phyloP scores from a whole-genome alignment of 2,329 filamentous ascomycete genomes.

The Penicillium sp. region DNA sequence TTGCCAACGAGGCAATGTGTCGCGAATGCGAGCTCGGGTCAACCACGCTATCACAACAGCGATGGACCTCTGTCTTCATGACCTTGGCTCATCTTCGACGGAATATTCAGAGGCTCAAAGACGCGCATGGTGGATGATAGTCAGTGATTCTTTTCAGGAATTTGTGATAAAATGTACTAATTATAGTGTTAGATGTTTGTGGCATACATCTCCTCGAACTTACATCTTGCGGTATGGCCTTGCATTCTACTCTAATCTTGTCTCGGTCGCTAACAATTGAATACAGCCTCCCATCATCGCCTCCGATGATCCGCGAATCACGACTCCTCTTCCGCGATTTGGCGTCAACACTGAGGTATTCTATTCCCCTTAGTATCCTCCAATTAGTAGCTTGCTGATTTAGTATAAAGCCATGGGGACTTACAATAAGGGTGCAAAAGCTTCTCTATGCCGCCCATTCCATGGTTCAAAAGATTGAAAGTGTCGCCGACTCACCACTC shows the following conservation, averaged over 20 bases:
- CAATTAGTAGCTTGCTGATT: not conserved
- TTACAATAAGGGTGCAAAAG: slow-evolving; percentile 21
- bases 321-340: slow-evolving; percentile 24
- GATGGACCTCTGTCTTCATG: slow-evolving; percentile 26
- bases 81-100: slow-evolving; percentile 3
- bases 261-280: not conserved
- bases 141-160: slow-evolving; percentile 2
- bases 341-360: slow-evolving; percentile 18
- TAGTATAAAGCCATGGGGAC: slow-evolving; percentile 20
- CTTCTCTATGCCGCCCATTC: slow-evolving; percentile 13
- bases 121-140: slow-evolving; percentile 29
- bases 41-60: slow-evolving; percentile 27
- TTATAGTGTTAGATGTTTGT: slow-evolving; percentile 16
- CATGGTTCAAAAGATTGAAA: slow-evolving; percentile 16
- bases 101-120: slow-evolving; percentile 21
- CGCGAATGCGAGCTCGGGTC: slow-evolving; percentile 23
- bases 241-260: too few relatives aligned
- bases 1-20: slow-evolving; percentile 23
- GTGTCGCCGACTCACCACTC: not conserved
- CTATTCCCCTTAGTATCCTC: not conserved
- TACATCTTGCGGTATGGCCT: slow-evolving; percentile 17
- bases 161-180: not conserved
- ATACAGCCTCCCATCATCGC: slow-evolving; percentile 21
- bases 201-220: slow-evolving; percentile 19
- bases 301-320: slow-evolving; percentile 22